A percentile compares a stretch with the other conserved stretches of the same genome.
phyloP scores from a whole-genome alignment of 306 rosid genomes.

The Carpinus viminea region DNA sequence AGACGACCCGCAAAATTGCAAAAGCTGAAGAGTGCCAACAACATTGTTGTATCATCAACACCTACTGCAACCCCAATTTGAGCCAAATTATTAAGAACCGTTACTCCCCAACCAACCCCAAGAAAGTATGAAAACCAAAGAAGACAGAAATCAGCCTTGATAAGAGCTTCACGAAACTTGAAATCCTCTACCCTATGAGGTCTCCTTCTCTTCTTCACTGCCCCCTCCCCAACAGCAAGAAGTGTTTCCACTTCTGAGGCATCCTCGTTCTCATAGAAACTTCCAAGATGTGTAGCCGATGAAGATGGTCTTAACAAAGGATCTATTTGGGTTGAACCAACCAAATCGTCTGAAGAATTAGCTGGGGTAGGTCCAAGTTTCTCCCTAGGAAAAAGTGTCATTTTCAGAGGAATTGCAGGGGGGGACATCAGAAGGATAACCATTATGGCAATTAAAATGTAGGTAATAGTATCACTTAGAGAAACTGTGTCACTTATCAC shows the following conservation, averaged over 20 bases:
- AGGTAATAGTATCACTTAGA: conserved; percentile 48
- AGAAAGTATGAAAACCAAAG: conserved; percentile 75
- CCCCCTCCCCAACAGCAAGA: conserved; percentile 88
- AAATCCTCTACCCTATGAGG: conserved; percentile 94
- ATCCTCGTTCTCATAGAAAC: conserved; percentile 56
- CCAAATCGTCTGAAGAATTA: conserved; percentile 50
- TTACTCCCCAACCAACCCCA: conserved; percentile 75
- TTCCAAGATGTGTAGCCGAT: conserved; percentile 50
- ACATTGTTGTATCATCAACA: conserved; percentile 52
- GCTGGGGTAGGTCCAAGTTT: conserved; percentile 18
- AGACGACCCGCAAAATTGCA: conserved; percentile 81
- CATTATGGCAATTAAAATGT: conserved; percentile 59
- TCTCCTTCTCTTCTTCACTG: conserved; percentile 65
- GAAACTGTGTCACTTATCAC: conserved; percentile 39
- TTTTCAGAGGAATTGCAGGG: conserved; percentile 71
- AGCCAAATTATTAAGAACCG: conserved; percentile 83
- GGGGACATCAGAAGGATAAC: conserved; percentile 66
- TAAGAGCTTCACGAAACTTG: conserved; percentile 59
- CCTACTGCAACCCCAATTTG: conserved; percentile 85
- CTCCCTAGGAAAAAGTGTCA: conserved; percentile 63
- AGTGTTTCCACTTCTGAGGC: conserved; percentile 67
- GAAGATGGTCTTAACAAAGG: conserved; percentile 70
- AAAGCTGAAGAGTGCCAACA: conserved; percentile 76
- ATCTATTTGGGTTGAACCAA: conserved; percentile 34
- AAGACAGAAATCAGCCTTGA: conserved; percentile 94